Evolutionary conservation across 306 rosid genomes (phyloP).

Genomic region (Geum urbanum): DNA sequence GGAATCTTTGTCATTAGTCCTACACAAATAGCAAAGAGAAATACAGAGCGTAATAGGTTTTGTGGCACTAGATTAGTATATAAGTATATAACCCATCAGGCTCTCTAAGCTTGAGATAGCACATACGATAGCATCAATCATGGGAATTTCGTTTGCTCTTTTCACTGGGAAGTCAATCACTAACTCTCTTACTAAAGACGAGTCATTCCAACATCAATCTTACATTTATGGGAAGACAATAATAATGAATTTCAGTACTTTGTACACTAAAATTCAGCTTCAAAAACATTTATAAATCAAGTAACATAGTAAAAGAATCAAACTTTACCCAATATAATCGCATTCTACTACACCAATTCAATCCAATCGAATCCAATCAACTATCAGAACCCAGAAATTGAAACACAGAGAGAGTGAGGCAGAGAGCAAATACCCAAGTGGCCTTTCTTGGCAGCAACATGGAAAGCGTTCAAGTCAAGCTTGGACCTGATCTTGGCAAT

Average conservation of each 20-base stretch:
- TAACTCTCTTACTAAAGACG: neutral
- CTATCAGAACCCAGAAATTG: neutral
- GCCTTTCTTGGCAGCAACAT: conserved; percentile 82
- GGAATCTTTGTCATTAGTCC: neutral
- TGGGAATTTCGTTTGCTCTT: neutral
- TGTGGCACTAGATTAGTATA: neutral
- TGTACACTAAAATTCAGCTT: no score
- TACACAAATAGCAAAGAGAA: neutral
- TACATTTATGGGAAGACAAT: neutral
- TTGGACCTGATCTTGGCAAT: conserved; percentile 72
- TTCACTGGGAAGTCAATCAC: no score
- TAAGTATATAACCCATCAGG: neutral
- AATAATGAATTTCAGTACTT: no score
- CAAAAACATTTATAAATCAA: no score
- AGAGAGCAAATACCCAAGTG: conserved; percentile 50
- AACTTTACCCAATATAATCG: neutral
- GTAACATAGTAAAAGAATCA: neutral
- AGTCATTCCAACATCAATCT: neutral
- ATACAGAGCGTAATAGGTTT: neutral
- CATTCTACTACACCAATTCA: neutral
- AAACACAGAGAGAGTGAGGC: neutral
- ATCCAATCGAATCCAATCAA: conserved; percentile 1
- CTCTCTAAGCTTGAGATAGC: neutral
- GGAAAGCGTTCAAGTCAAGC: conserved; percentile 79
- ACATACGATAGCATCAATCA: neutral